phyloP scores from a whole-genome alignment of 176 grass and related monocot species.

The Oryza coarctata region DNA sequence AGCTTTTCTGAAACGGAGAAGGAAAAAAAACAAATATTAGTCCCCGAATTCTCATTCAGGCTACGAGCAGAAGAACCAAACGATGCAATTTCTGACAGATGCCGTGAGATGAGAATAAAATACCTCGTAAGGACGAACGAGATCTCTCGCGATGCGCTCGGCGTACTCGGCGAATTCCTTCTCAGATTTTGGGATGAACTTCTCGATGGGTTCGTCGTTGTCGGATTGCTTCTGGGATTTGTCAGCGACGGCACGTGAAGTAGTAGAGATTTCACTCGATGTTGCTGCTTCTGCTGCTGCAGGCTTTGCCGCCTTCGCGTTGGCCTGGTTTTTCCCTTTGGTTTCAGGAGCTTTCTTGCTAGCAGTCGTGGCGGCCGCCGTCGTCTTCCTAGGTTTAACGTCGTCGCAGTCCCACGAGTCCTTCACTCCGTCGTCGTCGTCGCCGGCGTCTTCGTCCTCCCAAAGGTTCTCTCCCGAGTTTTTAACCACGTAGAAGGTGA shows the following conservation, averaged over 20 bases:
- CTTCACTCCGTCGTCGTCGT: neutral
- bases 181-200: neutral
- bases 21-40: too few species aligned
- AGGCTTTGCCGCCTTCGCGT: neutral
- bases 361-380: too few species aligned
- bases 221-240: neutral
- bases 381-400: neutral
- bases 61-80: too few species aligned
- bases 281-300: neutral
- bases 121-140: neutral
- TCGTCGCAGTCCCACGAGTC: neutral
- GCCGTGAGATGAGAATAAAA: neutral
- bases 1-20: neutral
- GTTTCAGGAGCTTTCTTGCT: neutral
- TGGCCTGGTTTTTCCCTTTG: neutral
- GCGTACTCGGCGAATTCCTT: neutral
- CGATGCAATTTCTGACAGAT: neutral
- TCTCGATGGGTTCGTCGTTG: neutral
- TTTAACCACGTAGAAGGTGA: too few species aligned
- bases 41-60: neutral
- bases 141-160: neutral
- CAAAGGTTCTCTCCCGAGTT: too few species aligned
- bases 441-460: too few species aligned
- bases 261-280: neutral
- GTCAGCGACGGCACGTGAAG: neutral